Base-by-base conservation (phyloP, 805 yeast species). In the Yamadazyma sp. region DNA sequence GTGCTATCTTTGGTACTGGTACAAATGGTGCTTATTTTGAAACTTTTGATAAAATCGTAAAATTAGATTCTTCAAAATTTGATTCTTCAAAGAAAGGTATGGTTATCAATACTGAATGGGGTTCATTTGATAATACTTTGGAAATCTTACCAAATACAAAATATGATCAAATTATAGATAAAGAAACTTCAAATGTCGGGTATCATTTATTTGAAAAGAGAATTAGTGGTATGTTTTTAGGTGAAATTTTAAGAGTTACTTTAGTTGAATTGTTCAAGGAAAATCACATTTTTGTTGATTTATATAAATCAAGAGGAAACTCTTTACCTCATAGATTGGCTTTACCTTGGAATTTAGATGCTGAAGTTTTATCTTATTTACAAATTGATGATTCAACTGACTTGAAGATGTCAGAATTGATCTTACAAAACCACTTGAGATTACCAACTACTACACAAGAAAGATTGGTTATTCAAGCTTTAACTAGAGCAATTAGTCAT, bases 51-150 rank as follows among this genome's bases (percentile, higher is more conserved):
- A 75, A 80, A 36, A 85, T 93, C 48, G 75, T 75, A 36, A 91
- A 93, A 62, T 69, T 89, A 43, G 76, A 78, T n/a, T 35, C 43
- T 4, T 69, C 73, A 34, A 67, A 70, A 2, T 33, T 41, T 14
- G 26, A 30, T 23, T 23, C 23, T 8, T 22, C 31, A 17, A 39
- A 39, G 22, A 38, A 27, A 14, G 78, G 80, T 44, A 89, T 89
- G 96, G 84, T 87, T 44, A 75, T 89, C 50, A 89, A 89, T 65
- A 89, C 96, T 30, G 98, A 93, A 63, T 93, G 98, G 96, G 98
- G 98, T 44, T 87, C 96, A 27, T 91, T 89, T 52, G 98, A 91
- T 62, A 91, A 91, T 55, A 80, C 77, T 15, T 70, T 88, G 42
- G 70, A 76, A 46, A 68, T 79, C 26, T 69, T 91, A 44, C 97